Evolutionary conservation across 129 eudicot species (phyloP).

Genomic region (Solidago caesia): DNA sequence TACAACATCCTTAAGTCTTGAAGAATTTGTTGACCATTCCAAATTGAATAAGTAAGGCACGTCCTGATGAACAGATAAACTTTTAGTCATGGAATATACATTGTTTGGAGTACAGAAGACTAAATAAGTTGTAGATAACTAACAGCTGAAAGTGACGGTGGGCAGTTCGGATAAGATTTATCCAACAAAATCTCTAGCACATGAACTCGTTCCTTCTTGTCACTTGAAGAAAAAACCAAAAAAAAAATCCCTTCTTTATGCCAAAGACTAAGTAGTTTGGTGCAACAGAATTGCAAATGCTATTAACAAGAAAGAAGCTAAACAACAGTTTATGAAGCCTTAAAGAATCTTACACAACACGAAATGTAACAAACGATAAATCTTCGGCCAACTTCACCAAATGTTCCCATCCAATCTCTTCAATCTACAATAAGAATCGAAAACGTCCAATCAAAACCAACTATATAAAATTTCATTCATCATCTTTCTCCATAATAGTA

Average conservation of each 20-base stretch:
- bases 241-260: not conserved
- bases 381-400: constrained; percentile 57
- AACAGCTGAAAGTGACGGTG: constrained; percentile 78
- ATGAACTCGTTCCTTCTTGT: constrained; percentile 68
- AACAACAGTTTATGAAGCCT: constrained; percentile 4
- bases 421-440: constrained; percentile 46
- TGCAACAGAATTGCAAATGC: too few relatives aligned
- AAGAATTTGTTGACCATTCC: constrained; percentile 61
- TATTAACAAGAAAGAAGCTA: not conserved
- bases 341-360: constrained; percentile 43
- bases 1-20: constrained; percentile 63
- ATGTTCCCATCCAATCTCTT: constrained; percentile 93
- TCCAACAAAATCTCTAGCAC: constrained; percentile 60
- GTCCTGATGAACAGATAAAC: constrained; percentile 44
- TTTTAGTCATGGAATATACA: constrained; percentile 1
- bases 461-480: not conserved
- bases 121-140: constrained; percentile 25
- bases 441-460: not conserved
- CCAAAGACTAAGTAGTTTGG: not conserved
- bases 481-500: constrained; percentile 6
- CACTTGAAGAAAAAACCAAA: constrained; percentile 37
- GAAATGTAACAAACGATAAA: constrained; percentile 60
- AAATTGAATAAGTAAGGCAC: constrained; percentile 59
- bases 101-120: constrained; percentile 18
- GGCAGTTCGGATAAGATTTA: constrained; percentile 53